Evolutionary conservation across 805 yeast genomes (phyloP).

Genomic region (Starmerella riodocensis): DNA sequence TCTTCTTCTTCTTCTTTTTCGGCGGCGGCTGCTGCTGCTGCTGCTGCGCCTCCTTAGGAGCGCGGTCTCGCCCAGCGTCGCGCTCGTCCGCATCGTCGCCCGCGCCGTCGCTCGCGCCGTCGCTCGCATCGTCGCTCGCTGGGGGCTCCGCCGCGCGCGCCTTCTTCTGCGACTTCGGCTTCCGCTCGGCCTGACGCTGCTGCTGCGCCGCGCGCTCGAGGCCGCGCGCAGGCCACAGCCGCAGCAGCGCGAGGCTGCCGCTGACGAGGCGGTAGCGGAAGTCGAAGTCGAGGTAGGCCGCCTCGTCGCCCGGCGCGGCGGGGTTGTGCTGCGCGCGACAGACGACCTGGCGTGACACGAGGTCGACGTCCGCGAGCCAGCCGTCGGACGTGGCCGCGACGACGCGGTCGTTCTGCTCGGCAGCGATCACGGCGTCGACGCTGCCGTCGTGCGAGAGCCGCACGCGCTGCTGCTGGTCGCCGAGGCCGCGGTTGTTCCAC

Average conservation of each 20-base stretch:
- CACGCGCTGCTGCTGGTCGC: constrained; percentile 68
- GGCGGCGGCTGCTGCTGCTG: constrained; percentile 4
- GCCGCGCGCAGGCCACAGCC: constrained; percentile 47
- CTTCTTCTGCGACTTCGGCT: constrained; percentile 4
- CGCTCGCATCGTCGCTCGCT: no score
- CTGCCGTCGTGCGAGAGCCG: constrained; percentile 52
- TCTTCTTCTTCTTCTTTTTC: constrained; percentile 8
- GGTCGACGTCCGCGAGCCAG: constrained; percentile 51
- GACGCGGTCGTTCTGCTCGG: constrained; percentile 29
- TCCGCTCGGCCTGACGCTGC: constrained; percentile 6
- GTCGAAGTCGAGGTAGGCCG: constrained; percentile 64
- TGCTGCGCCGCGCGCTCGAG: constrained; percentile 8
- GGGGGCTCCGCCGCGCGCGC: no score
- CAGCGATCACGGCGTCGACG: constrained; percentile 51
- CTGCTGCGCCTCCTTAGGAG: constrained; percentile 1
- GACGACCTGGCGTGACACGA: constrained; percentile 46
- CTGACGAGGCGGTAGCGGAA: constrained; percentile 63
- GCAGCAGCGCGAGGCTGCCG: constrained; percentile 71
- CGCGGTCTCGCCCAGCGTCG: no score
- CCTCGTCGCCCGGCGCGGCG: constrained; percentile 46
- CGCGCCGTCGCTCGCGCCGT: no score
- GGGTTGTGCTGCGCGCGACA: constrained; percentile 54
- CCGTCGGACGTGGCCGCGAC: constrained; percentile 62
- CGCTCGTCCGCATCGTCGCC: no score
- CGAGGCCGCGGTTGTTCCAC: constrained; percentile 55